These are phyloP conservation scores for Candida suzukii DNA, from an alignment of 805 yeast genomes.

Conservation along the genomic window DNA sequence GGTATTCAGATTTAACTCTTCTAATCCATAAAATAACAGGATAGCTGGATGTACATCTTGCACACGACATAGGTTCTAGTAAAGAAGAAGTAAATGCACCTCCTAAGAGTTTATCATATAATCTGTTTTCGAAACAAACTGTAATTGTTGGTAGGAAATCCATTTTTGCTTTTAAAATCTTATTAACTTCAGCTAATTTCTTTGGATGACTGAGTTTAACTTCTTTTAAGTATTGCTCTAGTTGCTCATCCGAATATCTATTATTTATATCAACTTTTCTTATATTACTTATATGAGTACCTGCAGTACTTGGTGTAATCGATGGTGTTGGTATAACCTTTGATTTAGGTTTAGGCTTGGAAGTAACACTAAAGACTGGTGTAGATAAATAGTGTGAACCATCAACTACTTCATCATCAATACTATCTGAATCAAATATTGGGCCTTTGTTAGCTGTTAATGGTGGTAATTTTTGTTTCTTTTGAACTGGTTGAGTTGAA, in stretches of 20 bases:
- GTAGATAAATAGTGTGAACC: too few relatives aligned
- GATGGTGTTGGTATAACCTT: too few relatives aligned
- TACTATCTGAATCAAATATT: too few relatives aligned
- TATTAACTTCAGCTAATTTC: slow-evolving; percentile 26
- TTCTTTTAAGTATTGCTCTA: slow-evolving; percentile 14
- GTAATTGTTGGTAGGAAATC: slow-evolving; percentile 45
- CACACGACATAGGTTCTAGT: slow-evolving; percentile 8
- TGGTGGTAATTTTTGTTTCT: too few relatives aligned
- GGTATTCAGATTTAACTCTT: slow-evolving; percentile 40
- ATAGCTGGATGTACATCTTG: slow-evolving; percentile 16
- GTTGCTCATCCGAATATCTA: slow-evolving; percentile 7
- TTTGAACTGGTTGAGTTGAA: too few relatives aligned
- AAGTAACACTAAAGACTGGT: too few relatives aligned
- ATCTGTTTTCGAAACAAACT: slow-evolving; percentile 4
- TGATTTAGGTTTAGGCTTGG: too few relatives aligned
- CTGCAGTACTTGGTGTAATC: too few relatives aligned
- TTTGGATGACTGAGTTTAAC: slow-evolving; percentile 11
- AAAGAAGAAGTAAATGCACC: neutral
- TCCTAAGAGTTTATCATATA: neutral
- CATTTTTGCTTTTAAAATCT: slow-evolving; percentile 34
- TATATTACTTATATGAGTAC: too few relatives aligned
- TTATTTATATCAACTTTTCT: too few relatives aligned
- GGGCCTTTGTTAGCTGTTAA: too few relatives aligned
- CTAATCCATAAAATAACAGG: slow-evolving; percentile 51
- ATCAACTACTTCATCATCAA: too few relatives aligned